phyloP scores from a whole-genome alignment of 805 yeast genomes.

The Citeromyces nyonsensis region DNA sequence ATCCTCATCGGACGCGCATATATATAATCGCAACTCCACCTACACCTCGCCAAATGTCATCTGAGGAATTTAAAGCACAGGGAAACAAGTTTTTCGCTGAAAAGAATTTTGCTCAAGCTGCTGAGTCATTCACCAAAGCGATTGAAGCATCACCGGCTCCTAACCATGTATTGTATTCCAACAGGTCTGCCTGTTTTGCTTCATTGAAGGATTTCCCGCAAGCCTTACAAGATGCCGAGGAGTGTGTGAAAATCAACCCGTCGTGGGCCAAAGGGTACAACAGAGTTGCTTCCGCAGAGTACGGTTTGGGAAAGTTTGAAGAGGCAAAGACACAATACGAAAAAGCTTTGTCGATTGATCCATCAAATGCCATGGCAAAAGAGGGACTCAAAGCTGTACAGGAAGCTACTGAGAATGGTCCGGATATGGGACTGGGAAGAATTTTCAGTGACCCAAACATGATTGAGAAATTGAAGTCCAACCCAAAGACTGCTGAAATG shows the following conservation, averaged over 20 bases:
- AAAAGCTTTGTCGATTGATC: slow-evolving; percentile 71
- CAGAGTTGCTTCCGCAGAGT: slow-evolving; percentile 86
- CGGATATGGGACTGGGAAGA: slow-evolving; percentile 64
- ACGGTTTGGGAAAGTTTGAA: slow-evolving; percentile 70
- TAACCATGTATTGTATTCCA: slow-evolving; percentile 85
- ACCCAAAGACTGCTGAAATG: slow-evolving; percentile 79
- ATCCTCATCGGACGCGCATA: too few relatives aligned
- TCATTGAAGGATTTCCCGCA: slow-evolving; percentile 57
- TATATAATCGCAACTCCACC: too few relatives aligned
- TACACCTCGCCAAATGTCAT: slow-evolving; percentile 21
- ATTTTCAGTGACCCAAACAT: slow-evolving; percentile 72
- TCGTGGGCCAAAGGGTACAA: slow-evolving; percentile 93
- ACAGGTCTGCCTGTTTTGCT: slow-evolving; percentile 86
- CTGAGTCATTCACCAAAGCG: slow-evolving; percentile 71
- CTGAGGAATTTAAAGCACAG: slow-evolving; percentile 74
- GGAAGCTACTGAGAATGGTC: slow-evolving; percentile 32
- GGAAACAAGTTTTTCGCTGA: slow-evolving; percentile 90
- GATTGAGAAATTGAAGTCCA: slow-evolving; percentile 55
- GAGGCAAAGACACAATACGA: slow-evolving; percentile 59
- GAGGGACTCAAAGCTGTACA: slow-evolving; percentile 65
- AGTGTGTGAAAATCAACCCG: slow-evolving; percentile 68
- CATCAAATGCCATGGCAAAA: slow-evolving; percentile 73
- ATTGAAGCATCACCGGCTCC: slow-evolving; percentile 71
- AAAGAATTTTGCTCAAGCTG: slow-evolving; percentile 70
- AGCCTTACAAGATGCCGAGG: slow-evolving; percentile 77